Percentiles rank a stretch among this genome's conserved stretches.
Conservation (phyloP, 1,139 yeast genomes). For the Geotrichum restrictum region DNA sequence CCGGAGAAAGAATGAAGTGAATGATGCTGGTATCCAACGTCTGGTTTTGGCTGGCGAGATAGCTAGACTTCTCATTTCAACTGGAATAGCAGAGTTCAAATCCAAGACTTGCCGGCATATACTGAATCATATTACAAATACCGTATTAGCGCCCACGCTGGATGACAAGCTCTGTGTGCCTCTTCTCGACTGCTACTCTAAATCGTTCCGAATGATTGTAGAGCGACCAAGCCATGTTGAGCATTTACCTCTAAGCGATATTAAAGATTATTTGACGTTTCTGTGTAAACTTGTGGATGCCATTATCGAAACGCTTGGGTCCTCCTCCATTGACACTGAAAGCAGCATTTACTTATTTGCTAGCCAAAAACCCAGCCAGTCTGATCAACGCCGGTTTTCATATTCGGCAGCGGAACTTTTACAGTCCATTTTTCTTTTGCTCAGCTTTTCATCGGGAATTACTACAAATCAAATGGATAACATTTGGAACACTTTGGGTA, state of each 20-base stretch:
- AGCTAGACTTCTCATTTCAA: conserved; percentile 4
- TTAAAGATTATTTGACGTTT: conserved; percentile 6
- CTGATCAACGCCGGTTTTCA: conserved; percentile 10
- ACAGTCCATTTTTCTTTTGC: conserved; percentile 7
- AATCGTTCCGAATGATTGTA: conserved; percentile 13
- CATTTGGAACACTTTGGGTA: conserved; percentile 15
- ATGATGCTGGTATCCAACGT: conserved; percentile 13
- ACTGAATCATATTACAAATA: conserved; percentile 12
- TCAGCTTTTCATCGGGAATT: conserved; percentile 8
- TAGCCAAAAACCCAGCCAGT: not conserved
- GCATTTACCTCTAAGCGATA: conserved; percentile 6
- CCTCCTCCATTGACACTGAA: conserved; percentile 1
- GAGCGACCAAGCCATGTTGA: conserved; percentile 15
- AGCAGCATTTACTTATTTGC: conserved; percentile 10
- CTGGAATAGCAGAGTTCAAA: conserved; percentile 11
- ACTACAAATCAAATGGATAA: conserved; percentile 7
- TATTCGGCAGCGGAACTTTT: conserved; percentile 17
- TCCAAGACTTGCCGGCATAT: conserved; percentile 8
- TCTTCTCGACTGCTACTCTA: conserved; percentile 12
- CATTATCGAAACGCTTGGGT: conserved; percentile 7
- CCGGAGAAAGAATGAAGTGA: conserved; percentile 7
- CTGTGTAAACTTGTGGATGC: conserved; percentile 16
- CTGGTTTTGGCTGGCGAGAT: conserved; percentile 13
- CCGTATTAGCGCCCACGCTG: conserved; percentile 11
- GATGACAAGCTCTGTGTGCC: conserved; percentile 17